These are phyloP conservation scores for Musa beccarii DNA, from an alignment of 176 grass and related monocot genomes.

Conservation along the genomic window DNA sequence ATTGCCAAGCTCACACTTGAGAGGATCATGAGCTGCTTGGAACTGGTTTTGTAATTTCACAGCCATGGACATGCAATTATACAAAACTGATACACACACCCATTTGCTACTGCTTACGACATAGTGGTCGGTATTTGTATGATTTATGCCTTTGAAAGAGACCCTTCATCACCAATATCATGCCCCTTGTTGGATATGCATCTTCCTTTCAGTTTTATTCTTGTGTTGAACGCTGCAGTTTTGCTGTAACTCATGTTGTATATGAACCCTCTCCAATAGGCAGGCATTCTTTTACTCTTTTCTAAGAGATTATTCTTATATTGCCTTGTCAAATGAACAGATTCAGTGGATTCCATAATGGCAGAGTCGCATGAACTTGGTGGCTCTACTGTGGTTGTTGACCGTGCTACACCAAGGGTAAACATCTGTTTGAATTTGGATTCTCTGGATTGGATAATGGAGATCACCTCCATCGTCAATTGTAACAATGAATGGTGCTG, in stretches of 20 bases:
- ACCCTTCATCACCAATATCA: background rate
- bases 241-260: background rate
- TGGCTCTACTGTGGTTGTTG: constrained; percentile 76
- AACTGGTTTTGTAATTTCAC: background rate
- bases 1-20: background rate
- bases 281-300: background rate
- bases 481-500: background rate
- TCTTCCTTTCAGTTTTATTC: background rate
- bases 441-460: background rate
- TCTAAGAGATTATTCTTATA: background rate
- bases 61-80: background rate
- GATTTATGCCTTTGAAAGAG: background rate
- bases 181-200: background rate
- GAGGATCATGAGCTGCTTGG: background rate
- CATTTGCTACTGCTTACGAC: background rate
- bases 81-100: too few species aligned
- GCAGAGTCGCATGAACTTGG: constrained; percentile 79
- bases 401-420: constrained; percentile 90
- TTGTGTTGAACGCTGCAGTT: background rate
- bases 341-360: constrained; percentile 84
- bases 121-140: background rate
- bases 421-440: background rate
- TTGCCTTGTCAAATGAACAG: constrained; percentile 32
- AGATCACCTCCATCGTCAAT: background rate
- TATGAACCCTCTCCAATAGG: too few species aligned